Evolutionary conservation across 306 rosid species (phyloP).

Genomic region (Purshia tridentata): DNA sequence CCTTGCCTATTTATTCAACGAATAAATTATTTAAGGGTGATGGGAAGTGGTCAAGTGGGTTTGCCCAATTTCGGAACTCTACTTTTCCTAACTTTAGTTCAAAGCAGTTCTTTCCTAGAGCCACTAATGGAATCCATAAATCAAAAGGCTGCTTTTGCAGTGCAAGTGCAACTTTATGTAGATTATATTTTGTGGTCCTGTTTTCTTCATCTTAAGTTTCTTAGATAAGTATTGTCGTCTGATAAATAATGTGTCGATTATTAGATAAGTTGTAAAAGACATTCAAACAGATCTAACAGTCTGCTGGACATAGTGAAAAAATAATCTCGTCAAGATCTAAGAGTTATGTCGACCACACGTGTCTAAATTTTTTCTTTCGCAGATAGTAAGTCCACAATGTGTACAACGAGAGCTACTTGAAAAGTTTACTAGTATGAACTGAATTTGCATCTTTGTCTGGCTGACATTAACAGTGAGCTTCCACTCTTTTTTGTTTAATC

Average conservation of each 20-base stretch:
- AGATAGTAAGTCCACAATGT: too few species aligned
- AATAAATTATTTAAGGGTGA: background rate
- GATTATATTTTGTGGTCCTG: background rate
- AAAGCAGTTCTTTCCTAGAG: background rate
- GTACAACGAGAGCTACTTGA: too few species aligned
- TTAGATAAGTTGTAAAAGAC: too few species aligned
- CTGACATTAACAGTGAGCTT: background rate
- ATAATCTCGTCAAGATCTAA: too few species aligned
- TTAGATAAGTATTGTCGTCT: too few species aligned
- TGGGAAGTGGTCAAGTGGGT: background rate
- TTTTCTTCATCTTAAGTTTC: too few species aligned
- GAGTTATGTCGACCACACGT: too few species aligned
- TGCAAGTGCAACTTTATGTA: background rate
- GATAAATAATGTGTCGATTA: too few species aligned
- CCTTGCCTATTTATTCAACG: too few species aligned
- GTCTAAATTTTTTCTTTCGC: too few species aligned
- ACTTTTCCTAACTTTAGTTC: background rate
- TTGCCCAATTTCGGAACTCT: background rate
- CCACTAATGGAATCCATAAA: background rate
- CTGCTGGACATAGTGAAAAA: too few species aligned
- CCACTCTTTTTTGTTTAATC: background rate
- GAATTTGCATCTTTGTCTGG: background rate
- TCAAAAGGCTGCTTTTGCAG: background rate
- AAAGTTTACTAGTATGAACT: constrained; percentile 2
- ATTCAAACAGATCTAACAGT: too few species aligned